These are phyloP conservation scores for Globisporangium alternatum DNA, from an alignment of 352 stramenopile genomes.

Conservation along the genomic window DNA sequence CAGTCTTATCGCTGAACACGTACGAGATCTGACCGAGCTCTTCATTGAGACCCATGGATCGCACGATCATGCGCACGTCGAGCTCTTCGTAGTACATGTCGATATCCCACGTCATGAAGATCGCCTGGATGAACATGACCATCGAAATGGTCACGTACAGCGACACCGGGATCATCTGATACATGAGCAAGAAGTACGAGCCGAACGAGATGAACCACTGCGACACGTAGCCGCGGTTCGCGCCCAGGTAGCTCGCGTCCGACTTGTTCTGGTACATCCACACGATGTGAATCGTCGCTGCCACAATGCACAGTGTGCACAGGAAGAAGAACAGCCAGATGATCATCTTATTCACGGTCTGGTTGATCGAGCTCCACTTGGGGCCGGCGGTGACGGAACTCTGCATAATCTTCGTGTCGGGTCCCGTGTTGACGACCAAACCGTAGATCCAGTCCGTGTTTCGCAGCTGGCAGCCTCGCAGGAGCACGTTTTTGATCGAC, in stretches of 20 bases:
- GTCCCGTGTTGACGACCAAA: constrained; percentile 85
- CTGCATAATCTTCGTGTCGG: constrained; percentile 86
- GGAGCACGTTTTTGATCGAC: constrained; percentile 85
- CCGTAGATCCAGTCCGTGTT: constrained; percentile 91
- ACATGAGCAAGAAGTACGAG: constrained; percentile 95
- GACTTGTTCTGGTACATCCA: constrained; percentile 58
- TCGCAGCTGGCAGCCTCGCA: constrained; percentile 82
- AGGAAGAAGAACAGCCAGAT: constrained; percentile 73
- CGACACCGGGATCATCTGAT: constrained; percentile 97
- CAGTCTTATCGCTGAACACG: constrained; percentile 93
- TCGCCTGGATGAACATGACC: constrained; percentile 93
- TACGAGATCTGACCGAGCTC: constrained; percentile 91
- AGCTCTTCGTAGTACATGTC: constrained; percentile 92
- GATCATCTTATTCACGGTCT: constrained; percentile 79
- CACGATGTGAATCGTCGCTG: constrained; percentile 54
- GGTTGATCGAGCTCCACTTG: constrained; percentile 85
- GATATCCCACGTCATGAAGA: constrained; percentile 92
- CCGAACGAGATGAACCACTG: constrained; percentile 84
- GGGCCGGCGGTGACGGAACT: constrained; percentile 48
- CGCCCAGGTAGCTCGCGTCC: constrained; percentile 49
- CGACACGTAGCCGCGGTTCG: constrained; percentile 37
- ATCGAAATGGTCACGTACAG: constrained; percentile 98
- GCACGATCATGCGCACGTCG: constrained; percentile 85
- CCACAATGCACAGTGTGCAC: constrained; percentile 48
- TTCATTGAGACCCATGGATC: constrained; percentile 86